Conservation (phyloP, 768 basidiomycete species). For the Gautieria morchelliformis region DNA sequence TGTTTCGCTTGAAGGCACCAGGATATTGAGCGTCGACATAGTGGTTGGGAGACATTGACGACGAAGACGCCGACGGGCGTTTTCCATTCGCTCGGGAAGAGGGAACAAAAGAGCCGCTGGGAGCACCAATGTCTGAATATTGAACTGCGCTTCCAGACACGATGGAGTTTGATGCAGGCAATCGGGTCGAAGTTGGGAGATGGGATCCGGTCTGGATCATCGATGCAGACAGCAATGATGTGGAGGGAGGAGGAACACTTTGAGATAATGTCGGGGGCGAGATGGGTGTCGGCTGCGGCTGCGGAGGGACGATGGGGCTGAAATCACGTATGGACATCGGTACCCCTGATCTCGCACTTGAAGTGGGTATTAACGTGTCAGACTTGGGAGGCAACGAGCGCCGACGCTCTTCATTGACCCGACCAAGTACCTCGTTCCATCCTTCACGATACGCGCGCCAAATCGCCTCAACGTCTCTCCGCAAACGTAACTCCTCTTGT, state of each 20-base stretch:
- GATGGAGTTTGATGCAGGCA: neutral
- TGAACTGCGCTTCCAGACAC: neutral
- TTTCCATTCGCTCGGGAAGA: neutral
- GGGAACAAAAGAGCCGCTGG: neutral
- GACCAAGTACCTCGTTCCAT: constrained; percentile 6
- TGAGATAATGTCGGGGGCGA: neutral
- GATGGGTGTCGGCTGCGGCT: neutral
- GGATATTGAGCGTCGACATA: constrained; percentile 3
- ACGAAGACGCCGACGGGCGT: neutral
- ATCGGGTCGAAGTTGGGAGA: neutral
- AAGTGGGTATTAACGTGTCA: neutral
- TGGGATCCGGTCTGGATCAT: neutral
- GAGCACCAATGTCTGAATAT: neutral
- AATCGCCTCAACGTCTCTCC: constrained; percentile 47
- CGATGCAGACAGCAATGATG: constrained; percentile 2
- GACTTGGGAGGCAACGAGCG: neutral
- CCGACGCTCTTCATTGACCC: constrained; percentile 1
- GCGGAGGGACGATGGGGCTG: neutral
- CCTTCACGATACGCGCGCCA: constrained; percentile 53
- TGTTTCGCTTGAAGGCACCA: constrained; percentile 35
- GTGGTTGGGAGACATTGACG: neutral
- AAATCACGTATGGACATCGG: constrained; percentile 9
- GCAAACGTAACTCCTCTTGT: constrained; percentile 42
- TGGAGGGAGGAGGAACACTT: neutral
- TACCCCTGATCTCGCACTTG: neutral